These are phyloP conservation scores for Pythium vanterpoolii DNA, from an alignment of 352 stramenopile species.

Conservation along the genomic window DNA sequence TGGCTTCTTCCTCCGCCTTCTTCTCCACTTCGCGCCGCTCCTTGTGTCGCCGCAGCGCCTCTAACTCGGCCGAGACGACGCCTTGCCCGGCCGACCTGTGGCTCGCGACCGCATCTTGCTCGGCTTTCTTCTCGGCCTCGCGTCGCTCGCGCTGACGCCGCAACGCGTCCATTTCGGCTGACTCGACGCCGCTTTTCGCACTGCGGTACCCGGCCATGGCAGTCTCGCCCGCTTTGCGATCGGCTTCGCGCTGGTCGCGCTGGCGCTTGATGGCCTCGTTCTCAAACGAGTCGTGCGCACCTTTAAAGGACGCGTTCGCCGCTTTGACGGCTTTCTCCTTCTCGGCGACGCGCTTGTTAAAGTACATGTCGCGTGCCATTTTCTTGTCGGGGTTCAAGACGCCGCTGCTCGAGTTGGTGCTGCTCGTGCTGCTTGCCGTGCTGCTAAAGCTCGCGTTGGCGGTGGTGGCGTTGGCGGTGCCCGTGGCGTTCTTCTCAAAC, in stretches of 20 bases:
- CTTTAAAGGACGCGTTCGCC: slow-evolving; percentile 19
- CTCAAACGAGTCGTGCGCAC: slow-evolving; percentile 21
- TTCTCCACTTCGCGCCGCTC: slow-evolving; percentile 35
- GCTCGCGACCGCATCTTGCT: slow-evolving; percentile 31
- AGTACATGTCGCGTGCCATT: slow-evolving; percentile 21
- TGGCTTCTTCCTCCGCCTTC: slow-evolving; percentile 36
- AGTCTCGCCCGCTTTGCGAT: slow-evolving; percentile 39
- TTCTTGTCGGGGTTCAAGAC: slow-evolving; percentile 22
- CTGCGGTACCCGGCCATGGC: slow-evolving; percentile 24
- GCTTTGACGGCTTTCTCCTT: slow-evolving; percentile 17
- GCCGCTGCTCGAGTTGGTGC: slow-evolving; percentile 8
- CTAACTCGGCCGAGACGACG: slow-evolving; percentile 23
- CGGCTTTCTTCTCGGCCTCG: slow-evolving; percentile 36
- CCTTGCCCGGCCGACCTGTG: neutral
- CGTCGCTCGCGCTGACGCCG: slow-evolving; percentile 35
- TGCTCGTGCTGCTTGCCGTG: slow-evolving; percentile 10
- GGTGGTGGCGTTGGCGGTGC: neutral
- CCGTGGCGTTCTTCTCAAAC: slow-evolving; percentile 33
- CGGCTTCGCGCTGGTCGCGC: slow-evolving; percentile 33
- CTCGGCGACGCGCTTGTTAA: slow-evolving; percentile 20
- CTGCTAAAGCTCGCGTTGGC: slow-evolving; percentile 16
- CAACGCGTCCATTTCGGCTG: slow-evolving; percentile 22
- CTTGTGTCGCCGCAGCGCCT: slow-evolving; percentile 29
- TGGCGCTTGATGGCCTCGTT: slow-evolving; percentile 30
- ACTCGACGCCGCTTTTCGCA: slow-evolving; percentile 11